phyloP scores from a whole-genome alignment of 768 basidiomycete genomes.

The Boletus vinaceobasis region DNA sequence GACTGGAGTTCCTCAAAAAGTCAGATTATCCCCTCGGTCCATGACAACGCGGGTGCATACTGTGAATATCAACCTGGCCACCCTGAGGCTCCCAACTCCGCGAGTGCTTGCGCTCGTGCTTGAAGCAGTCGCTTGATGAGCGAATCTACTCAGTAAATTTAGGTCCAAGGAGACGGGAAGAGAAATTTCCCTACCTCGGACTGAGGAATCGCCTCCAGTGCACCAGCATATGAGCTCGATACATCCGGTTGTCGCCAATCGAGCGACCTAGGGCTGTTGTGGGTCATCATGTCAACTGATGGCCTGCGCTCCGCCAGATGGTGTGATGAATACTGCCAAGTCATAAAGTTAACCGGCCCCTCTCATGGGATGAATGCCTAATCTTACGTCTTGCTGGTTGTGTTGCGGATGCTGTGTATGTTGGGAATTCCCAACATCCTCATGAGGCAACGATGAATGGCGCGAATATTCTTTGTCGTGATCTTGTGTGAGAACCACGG shows the following conservation, averaged over 20 bases:
- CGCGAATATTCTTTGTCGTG: constrained; percentile 32
- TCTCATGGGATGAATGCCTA: constrained; percentile 11
- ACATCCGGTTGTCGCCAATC: constrained; percentile 35
- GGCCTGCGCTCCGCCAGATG: constrained; percentile 33
- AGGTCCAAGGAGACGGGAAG: constrained; percentile 16
- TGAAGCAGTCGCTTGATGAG: constrained; percentile 38
- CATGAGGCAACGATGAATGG: constrained; percentile 30
- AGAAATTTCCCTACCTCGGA: constrained; percentile 30
- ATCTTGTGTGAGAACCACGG: constrained; percentile 22
- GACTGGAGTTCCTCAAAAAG: constrained; percentile 14
- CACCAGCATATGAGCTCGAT: constrained; percentile 27
- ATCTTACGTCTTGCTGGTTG: constrained; percentile 34
- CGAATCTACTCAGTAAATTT: constrained; percentile 35
- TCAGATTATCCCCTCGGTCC: constrained; percentile 8
- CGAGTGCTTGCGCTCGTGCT: constrained; percentile 53
- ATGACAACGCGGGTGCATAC: constrained; percentile 19
- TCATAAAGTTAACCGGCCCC: constrained; percentile 18
- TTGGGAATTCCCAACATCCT: constrained; percentile 30
- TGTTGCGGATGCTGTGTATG: constrained; percentile 29
- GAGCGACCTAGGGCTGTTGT: constrained; percentile 32
- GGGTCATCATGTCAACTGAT: constrained; percentile 32
- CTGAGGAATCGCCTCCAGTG: constrained; percentile 30
- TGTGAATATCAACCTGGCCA: constrained; percentile 33
- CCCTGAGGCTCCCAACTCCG: constrained; percentile 57
- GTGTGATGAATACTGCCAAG: constrained; percentile 31